Percentiles rank a stretch among this genome's conserved stretches.
phyloP scores from a whole-genome alignment of 495 filamentous ascomycete genomes.

The Daldinia childiae region DNA sequence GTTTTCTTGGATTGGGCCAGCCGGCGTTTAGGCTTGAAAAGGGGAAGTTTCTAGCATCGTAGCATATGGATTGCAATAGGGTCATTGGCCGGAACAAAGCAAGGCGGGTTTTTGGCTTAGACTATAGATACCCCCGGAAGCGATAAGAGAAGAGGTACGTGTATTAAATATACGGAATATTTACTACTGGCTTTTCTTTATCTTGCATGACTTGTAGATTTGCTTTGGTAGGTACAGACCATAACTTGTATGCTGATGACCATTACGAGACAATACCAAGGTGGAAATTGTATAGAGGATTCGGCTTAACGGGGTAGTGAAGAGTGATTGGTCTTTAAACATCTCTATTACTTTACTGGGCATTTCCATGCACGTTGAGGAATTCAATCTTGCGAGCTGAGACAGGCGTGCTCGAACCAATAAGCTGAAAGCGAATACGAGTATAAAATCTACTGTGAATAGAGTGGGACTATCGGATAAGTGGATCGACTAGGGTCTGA shows the following conservation, averaged over 20 bases:
- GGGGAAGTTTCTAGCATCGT: constrained; percentile 11
- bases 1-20: not conserved
- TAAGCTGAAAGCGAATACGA: too few species aligned
- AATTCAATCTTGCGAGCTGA: too few species aligned
- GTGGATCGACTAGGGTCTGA: not conserved
- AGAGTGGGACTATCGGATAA: not conserved
- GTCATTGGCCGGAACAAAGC: constrained; percentile 15
- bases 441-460: too few species aligned
- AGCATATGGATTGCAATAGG: constrained; percentile 18
- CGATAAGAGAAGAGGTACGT: constrained; percentile 27
- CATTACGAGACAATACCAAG: too few species aligned
- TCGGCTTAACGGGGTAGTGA: too few species aligned
- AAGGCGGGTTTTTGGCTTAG: constrained; percentile 21
- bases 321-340: too few species aligned
- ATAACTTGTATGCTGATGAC: not conserved
- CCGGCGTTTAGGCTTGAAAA: constrained; percentile 25
- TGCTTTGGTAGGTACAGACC: not conserved
- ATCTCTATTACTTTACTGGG: too few species aligned
- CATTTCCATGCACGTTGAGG: too few species aligned
- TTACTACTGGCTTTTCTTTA: not conserved
- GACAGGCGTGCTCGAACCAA: too few species aligned
- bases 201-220: not conserved
- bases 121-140: constrained; percentile 41
- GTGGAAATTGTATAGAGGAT: too few species aligned
- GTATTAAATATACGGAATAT: constrained; percentile 26